phyloP scores from a whole-genome alignment of 2,329 filamentous ascomycete species.

The Botrytis aclada region DNA sequence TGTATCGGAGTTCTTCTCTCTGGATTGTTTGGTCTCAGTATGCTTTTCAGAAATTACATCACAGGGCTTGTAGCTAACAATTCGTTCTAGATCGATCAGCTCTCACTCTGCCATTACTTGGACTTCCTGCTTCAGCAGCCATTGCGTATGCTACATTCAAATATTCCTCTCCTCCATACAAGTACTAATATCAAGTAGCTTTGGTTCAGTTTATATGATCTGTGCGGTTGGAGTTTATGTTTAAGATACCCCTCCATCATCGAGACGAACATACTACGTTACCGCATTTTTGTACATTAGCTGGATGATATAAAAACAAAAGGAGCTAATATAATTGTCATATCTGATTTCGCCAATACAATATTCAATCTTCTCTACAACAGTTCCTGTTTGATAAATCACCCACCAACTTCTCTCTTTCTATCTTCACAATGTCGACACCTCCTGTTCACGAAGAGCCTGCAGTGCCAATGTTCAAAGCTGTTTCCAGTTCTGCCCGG shows the following conservation, averaged over 20 bases:
- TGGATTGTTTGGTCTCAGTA: conserved; percentile 84
- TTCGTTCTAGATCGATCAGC: conserved; percentile 69
- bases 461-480: conserved; percentile 61
- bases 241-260: conserved; percentile 43
- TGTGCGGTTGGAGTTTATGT: conserved; percentile 99
- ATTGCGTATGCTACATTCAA: conserved; percentile 68
- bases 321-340: conserved; percentile 23
- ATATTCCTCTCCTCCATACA: conserved; percentile 1
- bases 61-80: conserved; percentile 16
- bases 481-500: conserved; percentile 73
- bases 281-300: conserved; percentile 37
- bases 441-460: conserved; percentile 27
- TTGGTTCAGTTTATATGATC: conserved; percentile 97
- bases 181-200: conserved; percentile 49
- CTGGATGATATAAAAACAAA: conserved; percentile 35
- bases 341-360: conserved; percentile 24
- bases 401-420: background rate
- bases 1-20: conserved; percentile 68
- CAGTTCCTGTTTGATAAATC: conserved; percentile 1
- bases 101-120: conserved; percentile 71
- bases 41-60: conserved; percentile 31
- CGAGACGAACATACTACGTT: conserved; percentile 28
- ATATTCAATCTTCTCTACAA: background rate
- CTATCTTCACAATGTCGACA: conserved; percentile 32
- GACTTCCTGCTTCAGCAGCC: conserved; percentile 81